Evolutionary conservation across 345 rosid genomes (phyloP).

Genomic region (Turnera subulata): DNA sequence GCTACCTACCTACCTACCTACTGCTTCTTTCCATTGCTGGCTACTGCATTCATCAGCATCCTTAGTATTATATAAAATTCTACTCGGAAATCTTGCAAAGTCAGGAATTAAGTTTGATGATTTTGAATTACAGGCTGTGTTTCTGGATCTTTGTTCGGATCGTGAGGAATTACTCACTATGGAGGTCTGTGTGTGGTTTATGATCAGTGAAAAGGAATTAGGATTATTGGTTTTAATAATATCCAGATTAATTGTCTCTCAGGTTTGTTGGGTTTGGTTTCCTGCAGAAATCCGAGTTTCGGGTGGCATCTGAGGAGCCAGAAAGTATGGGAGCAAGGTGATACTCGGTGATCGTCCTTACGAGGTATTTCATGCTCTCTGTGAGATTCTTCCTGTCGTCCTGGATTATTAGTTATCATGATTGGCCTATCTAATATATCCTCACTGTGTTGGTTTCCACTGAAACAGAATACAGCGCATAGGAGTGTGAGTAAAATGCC

Average conservation of each 20-base stretch:
- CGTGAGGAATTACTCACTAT: conserved; percentile 66
- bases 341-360: conserved; percentile 96
- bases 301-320: conserved; percentile 88
- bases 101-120: background rate
- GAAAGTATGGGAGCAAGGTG: conserved; percentile 69
- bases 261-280: conserved; percentile 42
- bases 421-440: no score
- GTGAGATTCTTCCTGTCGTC: no score
- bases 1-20: no score
- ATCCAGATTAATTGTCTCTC: background rate
- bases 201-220: background rate
- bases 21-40: conserved; percentile 7
- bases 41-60: no score
- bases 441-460: conserved; percentile 1
- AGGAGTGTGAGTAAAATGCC: conserved; percentile 90
- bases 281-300: conserved; percentile 91
- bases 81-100: background rate
- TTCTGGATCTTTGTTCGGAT: conserved; percentile 88
- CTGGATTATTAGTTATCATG: background rate
- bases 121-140: conserved; percentile 86
- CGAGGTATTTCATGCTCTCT: conserved; percentile 39
- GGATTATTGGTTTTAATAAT: background rate
- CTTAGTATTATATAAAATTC: background rate
- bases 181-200: conserved; percentile 45
- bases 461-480: conserved; percentile 60